These are phyloP conservation scores for Heterobasidion occidentale DNA, from an alignment of 1,284 basidiomycete species.

Conservation along the genomic window DNA sequence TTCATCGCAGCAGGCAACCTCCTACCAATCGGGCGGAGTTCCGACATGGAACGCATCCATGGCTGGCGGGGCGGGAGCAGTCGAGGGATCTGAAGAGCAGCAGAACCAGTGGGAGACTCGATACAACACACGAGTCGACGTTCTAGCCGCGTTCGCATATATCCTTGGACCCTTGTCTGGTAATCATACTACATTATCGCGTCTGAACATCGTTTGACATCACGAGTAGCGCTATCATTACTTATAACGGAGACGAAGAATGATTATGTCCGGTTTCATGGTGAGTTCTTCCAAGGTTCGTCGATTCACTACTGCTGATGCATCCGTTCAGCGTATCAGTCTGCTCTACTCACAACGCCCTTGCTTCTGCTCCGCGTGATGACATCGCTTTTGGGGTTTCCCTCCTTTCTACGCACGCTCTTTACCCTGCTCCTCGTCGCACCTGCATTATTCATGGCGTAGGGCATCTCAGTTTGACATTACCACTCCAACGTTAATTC, in stretches of 20 bases:
- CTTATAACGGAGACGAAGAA: conserved; percentile 75
- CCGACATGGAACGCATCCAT: conserved; percentile 48
- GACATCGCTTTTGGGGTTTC: conserved; percentile 41
- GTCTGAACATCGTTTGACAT: neutral
- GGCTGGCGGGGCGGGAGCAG: conserved; percentile 28
- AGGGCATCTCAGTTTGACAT: conserved; percentile 18
- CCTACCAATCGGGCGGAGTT: conserved; percentile 67
- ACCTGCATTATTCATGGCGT: conserved; percentile 49
- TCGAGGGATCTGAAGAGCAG: conserved; percentile 39
- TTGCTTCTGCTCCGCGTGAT: conserved; percentile 56
- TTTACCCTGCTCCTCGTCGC: conserved; percentile 36
- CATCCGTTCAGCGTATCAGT: conserved; percentile 62
- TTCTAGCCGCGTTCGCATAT: conserved; percentile 64
- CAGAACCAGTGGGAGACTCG: conserved; percentile 69
- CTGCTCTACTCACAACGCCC: conserved; percentile 64
- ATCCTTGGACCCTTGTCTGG: conserved; percentile 70
- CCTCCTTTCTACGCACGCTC: conserved; percentile 38
- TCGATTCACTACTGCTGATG: conserved; percentile 5
- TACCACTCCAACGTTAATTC: conserved; percentile 1
- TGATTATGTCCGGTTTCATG: conserved; percentile 77
- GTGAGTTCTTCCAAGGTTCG: conserved; percentile 28
- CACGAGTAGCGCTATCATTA: conserved; percentile 50
- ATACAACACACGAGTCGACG: conserved; percentile 63
- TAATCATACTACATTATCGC: conserved; percentile 17
- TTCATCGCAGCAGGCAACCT: conserved; percentile 27